These are phyloP conservation scores for Hymenoscyphus repandus DNA, from an alignment of 2,329 filamentous ascomycete genomes.

Conservation along the genomic window DNA sequence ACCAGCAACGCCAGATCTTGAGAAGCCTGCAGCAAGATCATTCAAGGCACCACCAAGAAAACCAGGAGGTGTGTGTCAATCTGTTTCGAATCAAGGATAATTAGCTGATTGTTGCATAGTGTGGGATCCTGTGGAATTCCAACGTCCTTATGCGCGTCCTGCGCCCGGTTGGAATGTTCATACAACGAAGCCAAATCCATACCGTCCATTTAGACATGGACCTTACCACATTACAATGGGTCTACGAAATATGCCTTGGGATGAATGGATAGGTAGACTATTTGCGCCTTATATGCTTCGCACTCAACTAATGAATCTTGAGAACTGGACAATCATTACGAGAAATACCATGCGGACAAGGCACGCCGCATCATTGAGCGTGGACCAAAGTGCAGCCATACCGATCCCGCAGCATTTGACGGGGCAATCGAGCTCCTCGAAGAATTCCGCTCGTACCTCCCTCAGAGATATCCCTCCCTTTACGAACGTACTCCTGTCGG, in stretches of 20 bases:
- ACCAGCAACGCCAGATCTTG: conserved; percentile 27
- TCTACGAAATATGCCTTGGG: conserved; percentile 31
- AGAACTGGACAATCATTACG: conserved; percentile 77
- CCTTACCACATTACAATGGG: conserved; percentile 33
- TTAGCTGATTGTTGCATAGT: conserved; percentile 20
- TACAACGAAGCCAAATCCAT: conserved; percentile 29
- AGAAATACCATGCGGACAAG: conserved; percentile 69
- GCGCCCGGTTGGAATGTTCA: conserved; percentile 28
- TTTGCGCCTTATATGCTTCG: neutral
- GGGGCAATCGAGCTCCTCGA: conserved; percentile 72
- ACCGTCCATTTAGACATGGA: conserved; percentile 31
- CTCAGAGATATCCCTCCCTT: conserved; percentile 67
- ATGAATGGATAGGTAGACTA: conserved; percentile 31
- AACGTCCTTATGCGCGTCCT: conserved; percentile 27
- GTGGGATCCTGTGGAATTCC: conserved; percentile 30
- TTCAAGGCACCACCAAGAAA: conserved; percentile 27
- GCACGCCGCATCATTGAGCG: conserved; percentile 60
- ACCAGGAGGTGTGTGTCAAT: conserved; percentile 26
- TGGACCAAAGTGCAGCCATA: conserved; percentile 61
- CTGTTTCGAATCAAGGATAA: neutral
- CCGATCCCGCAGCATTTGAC: conserved; percentile 63
- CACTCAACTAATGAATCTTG: conserved; percentile 14
- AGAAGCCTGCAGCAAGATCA: conserved; percentile 21
- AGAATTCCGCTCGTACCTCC: conserved; percentile 66
- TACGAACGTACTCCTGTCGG: conserved; percentile 60